Percentiles rank a stretch among this genome's conserved stretches.
Evolutionary conservation across 2,329 filamentous ascomycete genomes (phyloP).

Genomic region (Epichloe gansuensis): DNA sequence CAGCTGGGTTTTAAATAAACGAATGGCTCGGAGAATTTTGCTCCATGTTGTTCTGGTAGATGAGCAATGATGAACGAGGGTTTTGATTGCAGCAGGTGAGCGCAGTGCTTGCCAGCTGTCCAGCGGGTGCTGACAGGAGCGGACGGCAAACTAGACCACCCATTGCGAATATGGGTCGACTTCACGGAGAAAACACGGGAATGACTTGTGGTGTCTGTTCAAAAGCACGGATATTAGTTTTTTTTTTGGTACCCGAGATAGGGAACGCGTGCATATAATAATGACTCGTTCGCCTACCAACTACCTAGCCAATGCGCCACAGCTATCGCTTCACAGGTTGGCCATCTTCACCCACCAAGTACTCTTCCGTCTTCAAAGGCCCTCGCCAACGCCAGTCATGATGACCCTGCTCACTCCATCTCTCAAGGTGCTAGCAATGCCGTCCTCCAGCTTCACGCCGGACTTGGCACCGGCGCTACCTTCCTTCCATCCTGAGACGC

Average conservation of each 20-base stretch:
- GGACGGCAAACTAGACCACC: neutral
- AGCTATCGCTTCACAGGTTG: slow-evolving; percentile 27
- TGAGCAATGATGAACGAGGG: neutral
- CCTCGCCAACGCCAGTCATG: slow-evolving; percentile 80
- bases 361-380: slow-evolving; percentile 66
- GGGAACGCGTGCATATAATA: neutral
- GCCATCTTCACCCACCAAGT: slow-evolving; percentile 59
- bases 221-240: neutral
- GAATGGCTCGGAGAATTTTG: neutral
- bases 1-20: neutral
- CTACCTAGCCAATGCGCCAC: neutral
- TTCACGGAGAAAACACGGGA: neutral
- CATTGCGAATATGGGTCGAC: neutral
- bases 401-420: slow-evolving; percentile 82
- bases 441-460: slow-evolving; percentile 49
- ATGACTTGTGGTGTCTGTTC: neutral
- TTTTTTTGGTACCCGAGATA: neutral
- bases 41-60: neutral
- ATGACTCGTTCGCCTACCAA: neutral
- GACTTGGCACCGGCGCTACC: slow-evolving; percentile 41
- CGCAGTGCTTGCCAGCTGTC: slow-evolving; percentile 2
- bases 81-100: neutral
- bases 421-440: slow-evolving; percentile 54
- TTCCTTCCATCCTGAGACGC: slow-evolving; percentile 61
- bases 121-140: neutral